These are phyloP conservation scores for Penicillium herquei DNA, from an alignment of 495 filamentous ascomycete genomes.

Conservation along the genomic window DNA sequence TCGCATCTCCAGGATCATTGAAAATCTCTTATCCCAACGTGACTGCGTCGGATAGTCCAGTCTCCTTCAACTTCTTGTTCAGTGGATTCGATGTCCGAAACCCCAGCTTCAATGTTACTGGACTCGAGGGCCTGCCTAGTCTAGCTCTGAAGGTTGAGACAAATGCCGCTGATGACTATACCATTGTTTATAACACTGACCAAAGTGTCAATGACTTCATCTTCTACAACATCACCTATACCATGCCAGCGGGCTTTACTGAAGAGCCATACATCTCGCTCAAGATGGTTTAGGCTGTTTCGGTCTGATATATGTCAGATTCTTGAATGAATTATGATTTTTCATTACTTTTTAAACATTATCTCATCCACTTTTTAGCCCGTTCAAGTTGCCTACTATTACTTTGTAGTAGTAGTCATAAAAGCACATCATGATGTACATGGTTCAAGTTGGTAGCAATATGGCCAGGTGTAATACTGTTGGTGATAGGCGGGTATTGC, in stretches of 20 bases:
- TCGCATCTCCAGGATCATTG: conserved; percentile 25
- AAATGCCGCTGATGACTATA: conserved; percentile 16
- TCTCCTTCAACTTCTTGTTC: conserved; percentile 24
- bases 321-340: not conserved
- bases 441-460: no score
- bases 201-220: conserved; percentile 31
- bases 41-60: conserved; percentile 13
- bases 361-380: no score
- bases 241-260: conserved; percentile 26
- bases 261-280: conserved; percentile 28
- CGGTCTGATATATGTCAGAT: no score
- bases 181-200: conserved; percentile 15
- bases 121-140: conserved; percentile 24
- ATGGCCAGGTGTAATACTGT: no score
- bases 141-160: conserved; percentile 15
- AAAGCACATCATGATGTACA: no score
- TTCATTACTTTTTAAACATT: no score
- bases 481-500: no score
- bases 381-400: no score
- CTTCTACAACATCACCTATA: conserved; percentile 38
- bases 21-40: conserved; percentile 39
- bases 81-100: conserved; percentile 13
- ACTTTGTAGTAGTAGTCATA: no score
- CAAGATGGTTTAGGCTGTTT: conserved; percentile 18
- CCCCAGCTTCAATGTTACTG: conserved; percentile 20